Evolutionary conservation across 305 asterid genomes (phyloP).

Genomic region (Fraxinus xanthoxyloides): DNA sequence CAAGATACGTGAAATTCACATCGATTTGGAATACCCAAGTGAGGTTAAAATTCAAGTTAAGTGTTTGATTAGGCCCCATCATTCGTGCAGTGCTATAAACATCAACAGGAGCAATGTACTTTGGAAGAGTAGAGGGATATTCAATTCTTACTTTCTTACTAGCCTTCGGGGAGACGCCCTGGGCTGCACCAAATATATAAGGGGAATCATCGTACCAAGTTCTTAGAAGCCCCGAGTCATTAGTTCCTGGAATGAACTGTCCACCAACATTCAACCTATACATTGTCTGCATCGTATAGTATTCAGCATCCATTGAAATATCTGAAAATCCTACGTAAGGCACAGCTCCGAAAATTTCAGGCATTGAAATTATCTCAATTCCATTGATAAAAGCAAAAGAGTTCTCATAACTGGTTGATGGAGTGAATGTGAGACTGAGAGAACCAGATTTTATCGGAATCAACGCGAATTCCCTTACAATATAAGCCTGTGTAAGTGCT

Average conservation of each 20-base stretch:
- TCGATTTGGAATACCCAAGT: conserved; percentile 26
- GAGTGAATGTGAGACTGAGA: conserved; percentile 21
- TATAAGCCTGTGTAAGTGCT: conserved; percentile 16
- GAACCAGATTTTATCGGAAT: neutral
- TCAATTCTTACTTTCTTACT: conserved; percentile 7
- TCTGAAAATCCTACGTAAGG: neutral
- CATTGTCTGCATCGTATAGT: conserved; percentile 17
- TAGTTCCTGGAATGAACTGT: conserved; percentile 17
- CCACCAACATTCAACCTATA: conserved; percentile 30
- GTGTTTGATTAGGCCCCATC: conserved; percentile 13
- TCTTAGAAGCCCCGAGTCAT: conserved; percentile 24
- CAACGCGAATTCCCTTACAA: conserved; percentile 20
- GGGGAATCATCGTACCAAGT: conserved; percentile 27
- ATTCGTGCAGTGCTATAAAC: conserved; percentile 22
- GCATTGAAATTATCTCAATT: conserved; percentile 28
- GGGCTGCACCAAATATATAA: conserved; percentile 22
- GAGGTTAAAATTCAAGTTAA: conserved; percentile 17
- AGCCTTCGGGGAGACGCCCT: conserved; percentile 8
- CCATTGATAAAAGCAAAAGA: conserved; percentile 29
- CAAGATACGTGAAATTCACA: conserved; percentile 25
- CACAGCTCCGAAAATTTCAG: conserved; percentile 18
- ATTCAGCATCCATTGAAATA: conserved; percentile 6
- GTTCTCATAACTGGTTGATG: neutral
- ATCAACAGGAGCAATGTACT: conserved; percentile 20
- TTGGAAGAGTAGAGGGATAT: conserved; percentile 12